Base-by-base conservation (phyloP, 2,329 filamentous ascomycete species). In the Colletotrichum sp. region DNA sequence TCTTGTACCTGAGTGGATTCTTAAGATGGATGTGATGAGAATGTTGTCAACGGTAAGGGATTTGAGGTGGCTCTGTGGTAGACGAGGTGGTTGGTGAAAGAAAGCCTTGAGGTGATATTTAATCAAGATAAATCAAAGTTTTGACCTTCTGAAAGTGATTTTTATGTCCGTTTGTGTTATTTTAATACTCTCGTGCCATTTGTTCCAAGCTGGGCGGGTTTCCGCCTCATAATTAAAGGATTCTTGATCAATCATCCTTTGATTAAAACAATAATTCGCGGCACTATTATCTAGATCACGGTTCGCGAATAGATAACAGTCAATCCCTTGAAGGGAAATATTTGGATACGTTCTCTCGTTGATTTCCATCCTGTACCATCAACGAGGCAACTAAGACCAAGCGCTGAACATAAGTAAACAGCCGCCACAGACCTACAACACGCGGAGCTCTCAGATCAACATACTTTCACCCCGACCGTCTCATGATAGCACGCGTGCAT, bases 111-210 rank as follows among this genome's bases (percentile, higher is more conserved):
- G 39, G 18, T 12, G 9, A 49, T 49, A 12, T n/a, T n/a, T 2
- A 2, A 49, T n/a, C 9, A n/a, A 49, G 9, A 12, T 12, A 9
- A n/a, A 44, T n/a, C 2, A 3, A n/a, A 12, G 2, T 1, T 5
- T n/a, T 39, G 1, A 44, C 3, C 39, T 44, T n/a, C 1, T 6
- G 3, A n/a, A 6, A n/a, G 3, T n/a, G 39, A 1, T 4, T 3
- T 2, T n/a, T 3, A n/a, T 3, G 6, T 3, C 2, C 3, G 9
- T n/a, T n/a, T 21, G 10, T 49, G 0, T 21, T 0, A 0, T 21
- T 13, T 13, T 52, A 13, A 13, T 24, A 52, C 9, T n/a, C 5
- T 10, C 3, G 0, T 52, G 44, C 10, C n/a, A 21, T 21, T 13
- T 8, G 2, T 2, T 52, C 10, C 44, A 13, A 52, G 44, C 44